Evolutionary conservation across 495 filamentous ascomycete species (phyloP), one percentile per base, ranked within the genome.

Genomic region (Penicillium flavigenum): DNA sequence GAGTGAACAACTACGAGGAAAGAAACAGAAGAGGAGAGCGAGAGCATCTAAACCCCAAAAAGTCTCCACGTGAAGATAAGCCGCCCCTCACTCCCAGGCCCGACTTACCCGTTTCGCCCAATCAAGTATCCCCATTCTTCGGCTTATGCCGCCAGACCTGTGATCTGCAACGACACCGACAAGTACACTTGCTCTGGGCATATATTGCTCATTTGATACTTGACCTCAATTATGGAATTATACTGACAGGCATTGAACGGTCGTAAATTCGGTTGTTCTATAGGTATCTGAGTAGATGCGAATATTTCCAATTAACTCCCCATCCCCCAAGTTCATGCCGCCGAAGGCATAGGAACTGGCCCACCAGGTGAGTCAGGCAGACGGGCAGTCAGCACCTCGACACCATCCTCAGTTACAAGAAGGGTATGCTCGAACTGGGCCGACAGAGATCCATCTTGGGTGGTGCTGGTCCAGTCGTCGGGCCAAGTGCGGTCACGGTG

Each of bases 351-450:
- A 3, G 85, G 77, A 31, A 96, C 73, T 19, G 89, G 81, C 0
- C 94, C 94, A 43, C 94, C 94, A 0, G 94, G 94, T 5, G 92
- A 96, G 67, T 87, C 83, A 20, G 84, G 78, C 42, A 84, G 72
- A 61, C 94, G 82, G 29, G 93, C 94, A 1, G 94, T 99, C 64
- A 99, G 72, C 39, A 98, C 80, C 76, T 99, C 94, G 14, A 96
- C 91, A 1, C 94, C 94, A 51, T 89, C 87, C 66, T 94, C 92
- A 0, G 94, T 99, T 2, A 98, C 93, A 3, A 99, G 73, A 36
- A 96, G 81, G 0, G 94, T 99, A 70, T 99, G 94, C 68, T 99
- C 92, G 66, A 96, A 96, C 70, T 96, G 91, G 0, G 91, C 91
- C 19, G 89, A 93, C 71, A 82, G 76, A 69, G 87, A 87, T 12